These are phyloP conservation scores for Tieghemiomyces parasiticus DNA, from an alignment of 192 early-diverging fungal genomes.

Conservation along the genomic window DNA sequence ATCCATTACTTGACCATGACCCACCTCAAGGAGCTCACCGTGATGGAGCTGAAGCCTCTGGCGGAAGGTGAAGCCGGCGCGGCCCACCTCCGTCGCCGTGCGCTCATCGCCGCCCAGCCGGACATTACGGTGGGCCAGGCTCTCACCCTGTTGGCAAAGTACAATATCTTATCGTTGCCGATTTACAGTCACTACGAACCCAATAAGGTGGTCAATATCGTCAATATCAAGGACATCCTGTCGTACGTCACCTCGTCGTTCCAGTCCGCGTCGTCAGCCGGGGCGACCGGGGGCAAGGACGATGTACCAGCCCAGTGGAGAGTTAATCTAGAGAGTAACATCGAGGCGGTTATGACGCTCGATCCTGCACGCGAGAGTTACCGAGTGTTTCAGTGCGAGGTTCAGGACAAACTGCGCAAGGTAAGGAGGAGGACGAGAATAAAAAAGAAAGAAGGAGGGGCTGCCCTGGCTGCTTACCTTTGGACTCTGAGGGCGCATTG, in stretches of 20 bases:
- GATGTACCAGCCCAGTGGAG: slow-evolving; percentile 1
- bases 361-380: slow-evolving; percentile 1
- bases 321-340: neutral
- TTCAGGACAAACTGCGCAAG: neutral
- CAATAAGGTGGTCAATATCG: slow-evolving; percentile 29
- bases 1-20: too few relatives aligned
- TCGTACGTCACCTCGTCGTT: slow-evolving; percentile 15
- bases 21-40: neutral
- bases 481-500: too few relatives aligned
- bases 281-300: neutral
- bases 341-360: slow-evolving; percentile 11
- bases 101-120: slow-evolving; percentile 29
- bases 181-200: slow-evolving; percentile 32
- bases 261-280: neutral
- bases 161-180: slow-evolving; percentile 37
- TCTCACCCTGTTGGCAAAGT: slow-evolving; percentile 23
- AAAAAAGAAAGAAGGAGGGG: too few relatives aligned
- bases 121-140: slow-evolving; percentile 30
- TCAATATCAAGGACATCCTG: slow-evolving; percentile 37
- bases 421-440: neutral
- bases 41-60: neutral
- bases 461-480: too few relatives aligned
- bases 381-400: slow-evolving; percentile 7
- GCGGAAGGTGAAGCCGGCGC: neutral
- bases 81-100: neutral